phyloP scores from a whole-genome alignment of 768 basidiomycete genomes.

The Guyanaporus albipodus region DNA sequence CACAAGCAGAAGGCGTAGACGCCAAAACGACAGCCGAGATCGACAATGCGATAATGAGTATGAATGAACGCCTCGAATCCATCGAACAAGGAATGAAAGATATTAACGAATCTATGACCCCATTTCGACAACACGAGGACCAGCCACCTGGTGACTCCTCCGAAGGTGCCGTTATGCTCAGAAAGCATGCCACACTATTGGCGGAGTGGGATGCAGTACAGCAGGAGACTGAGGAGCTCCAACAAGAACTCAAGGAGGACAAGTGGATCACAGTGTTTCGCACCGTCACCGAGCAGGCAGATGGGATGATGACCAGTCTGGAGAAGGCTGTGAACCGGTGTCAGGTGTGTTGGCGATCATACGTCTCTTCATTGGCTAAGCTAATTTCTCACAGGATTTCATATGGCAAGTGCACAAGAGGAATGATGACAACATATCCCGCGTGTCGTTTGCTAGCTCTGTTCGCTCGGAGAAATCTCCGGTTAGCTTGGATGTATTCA shows the following conservation, averaged over 20 bases:
- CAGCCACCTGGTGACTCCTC: constrained; percentile 46
- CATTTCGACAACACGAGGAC: constrained; percentile 46
- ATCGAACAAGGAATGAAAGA: constrained; percentile 69
- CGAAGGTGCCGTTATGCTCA: constrained; percentile 44
- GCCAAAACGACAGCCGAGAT: constrained; percentile 64
- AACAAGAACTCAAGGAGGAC: constrained; percentile 94
- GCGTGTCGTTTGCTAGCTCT: constrained; percentile 41
- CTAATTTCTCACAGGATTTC: constrained; percentile 56
- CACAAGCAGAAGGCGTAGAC: constrained; percentile 54
- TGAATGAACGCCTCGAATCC: constrained; percentile 75
- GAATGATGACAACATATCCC: constrained; percentile 43
- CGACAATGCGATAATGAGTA: constrained; percentile 73
- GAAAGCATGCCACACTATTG: constrained; percentile 70
- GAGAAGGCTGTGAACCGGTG: constrained; percentile 91
- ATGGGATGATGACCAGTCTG: constrained; percentile 95
- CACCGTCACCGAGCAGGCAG: constrained; percentile 90
- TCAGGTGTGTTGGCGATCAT: constrained; percentile 53
- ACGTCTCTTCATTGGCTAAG: background rate
- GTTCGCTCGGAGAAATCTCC: constrained; percentile 49
- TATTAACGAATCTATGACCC: constrained; percentile 62
- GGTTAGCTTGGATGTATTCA: constrained; percentile 60
- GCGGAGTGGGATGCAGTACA: constrained; percentile 81
- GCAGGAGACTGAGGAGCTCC: constrained; percentile 72
- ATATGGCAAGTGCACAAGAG: constrained; percentile 75
- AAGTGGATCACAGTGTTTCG: constrained; percentile 96